Conservation (phyloP, 208 protist genomes). For the Leishmania lainsoni region DNA sequence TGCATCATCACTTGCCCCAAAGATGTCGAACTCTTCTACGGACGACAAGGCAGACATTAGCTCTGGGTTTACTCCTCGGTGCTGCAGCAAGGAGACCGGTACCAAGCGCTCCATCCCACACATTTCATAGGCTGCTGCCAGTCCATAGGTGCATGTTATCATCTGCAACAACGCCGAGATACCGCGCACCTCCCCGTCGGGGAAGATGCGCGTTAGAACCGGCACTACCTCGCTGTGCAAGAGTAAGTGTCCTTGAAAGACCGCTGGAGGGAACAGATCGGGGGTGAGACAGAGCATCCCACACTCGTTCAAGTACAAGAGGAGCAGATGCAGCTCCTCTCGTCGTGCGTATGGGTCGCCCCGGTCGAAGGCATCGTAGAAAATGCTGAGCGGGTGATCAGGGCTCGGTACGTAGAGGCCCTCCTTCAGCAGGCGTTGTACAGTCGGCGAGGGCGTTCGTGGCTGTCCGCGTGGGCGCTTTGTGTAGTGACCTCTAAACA, state of each 20-base stretch:
- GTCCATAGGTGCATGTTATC: constrained; percentile 55
- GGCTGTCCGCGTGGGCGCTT: constrained; percentile 29
- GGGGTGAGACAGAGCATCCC: constrained; percentile 48
- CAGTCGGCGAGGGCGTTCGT: constrained; percentile 11
- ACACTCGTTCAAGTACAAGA: constrained; percentile 18
- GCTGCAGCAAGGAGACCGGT: constrained; percentile 20
- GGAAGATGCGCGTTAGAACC: constrained; percentile 63
- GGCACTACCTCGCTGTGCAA: constrained; percentile 63
- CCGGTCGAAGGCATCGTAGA: constrained; percentile 39
- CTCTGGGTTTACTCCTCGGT: neutral
- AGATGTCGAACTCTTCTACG: neutral
- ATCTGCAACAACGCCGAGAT: constrained; percentile 61
- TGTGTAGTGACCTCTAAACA: constrained; percentile 22
- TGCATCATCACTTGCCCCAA: neutral
- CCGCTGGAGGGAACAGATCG: constrained; percentile 21
- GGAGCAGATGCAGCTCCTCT: constrained; percentile 27
- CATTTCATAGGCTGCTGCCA: constrained; percentile 61
- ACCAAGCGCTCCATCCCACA: constrained; percentile 43
- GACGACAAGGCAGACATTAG: neutral
- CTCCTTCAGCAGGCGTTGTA: constrained; percentile 18
- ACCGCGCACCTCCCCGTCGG: constrained; percentile 61
- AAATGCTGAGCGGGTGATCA: constrained; percentile 30
- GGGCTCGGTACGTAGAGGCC: constrained; percentile 22
- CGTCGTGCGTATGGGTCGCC: constrained; percentile 25
- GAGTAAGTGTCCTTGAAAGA: constrained; percentile 52